Evolutionary conservation across 2,329 filamentous ascomycete species (phyloP).

Genomic region (Aspergillus clavatus): DNA sequence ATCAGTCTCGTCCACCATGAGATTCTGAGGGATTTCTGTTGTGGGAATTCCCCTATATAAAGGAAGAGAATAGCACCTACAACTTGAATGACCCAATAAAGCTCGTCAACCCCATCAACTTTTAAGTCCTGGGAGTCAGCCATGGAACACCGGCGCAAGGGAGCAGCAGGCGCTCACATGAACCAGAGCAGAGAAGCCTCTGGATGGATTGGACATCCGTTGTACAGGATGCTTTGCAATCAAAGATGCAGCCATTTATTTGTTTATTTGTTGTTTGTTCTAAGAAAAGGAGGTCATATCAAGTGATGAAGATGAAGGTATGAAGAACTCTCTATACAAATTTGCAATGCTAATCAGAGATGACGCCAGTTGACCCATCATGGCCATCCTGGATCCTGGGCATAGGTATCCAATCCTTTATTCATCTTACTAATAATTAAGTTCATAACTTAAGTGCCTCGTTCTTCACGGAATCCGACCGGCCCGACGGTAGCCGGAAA

Average conservation of each 20-base stretch:
- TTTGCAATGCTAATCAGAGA: too few species aligned
- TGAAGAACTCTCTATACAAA: too few species aligned
- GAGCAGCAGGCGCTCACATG: slow-evolving; percentile 32
- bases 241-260: slow-evolving; percentile 17
- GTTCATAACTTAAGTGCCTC: background rate
- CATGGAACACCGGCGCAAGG: slow-evolving; percentile 8
- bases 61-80: slow-evolving; percentile 23
- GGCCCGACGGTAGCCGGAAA: slow-evolving; percentile 4
- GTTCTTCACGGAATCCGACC: background rate
- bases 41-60: background rate
- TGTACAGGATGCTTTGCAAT: slow-evolving; percentile 41
- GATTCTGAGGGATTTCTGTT: background rate
- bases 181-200: slow-evolving; percentile 39
- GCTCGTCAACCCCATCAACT: slow-evolving; percentile 39
- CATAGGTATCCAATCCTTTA: too few species aligned
- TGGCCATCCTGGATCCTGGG: too few species aligned
- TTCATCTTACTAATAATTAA: too few species aligned
- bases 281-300: too few species aligned
- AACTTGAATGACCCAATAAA: slow-evolving; percentile 44
- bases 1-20: background rate
- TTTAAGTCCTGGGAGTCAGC: slow-evolving; percentile 14
- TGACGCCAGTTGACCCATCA: too few species aligned
- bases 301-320: too few species aligned
- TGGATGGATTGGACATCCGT: slow-evolving; percentile 39
- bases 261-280: too few species aligned